Base-by-base conservation (phyloP, 2,329 filamentous ascomycete species). In the Coniochaeta hoffmannii region DNA sequence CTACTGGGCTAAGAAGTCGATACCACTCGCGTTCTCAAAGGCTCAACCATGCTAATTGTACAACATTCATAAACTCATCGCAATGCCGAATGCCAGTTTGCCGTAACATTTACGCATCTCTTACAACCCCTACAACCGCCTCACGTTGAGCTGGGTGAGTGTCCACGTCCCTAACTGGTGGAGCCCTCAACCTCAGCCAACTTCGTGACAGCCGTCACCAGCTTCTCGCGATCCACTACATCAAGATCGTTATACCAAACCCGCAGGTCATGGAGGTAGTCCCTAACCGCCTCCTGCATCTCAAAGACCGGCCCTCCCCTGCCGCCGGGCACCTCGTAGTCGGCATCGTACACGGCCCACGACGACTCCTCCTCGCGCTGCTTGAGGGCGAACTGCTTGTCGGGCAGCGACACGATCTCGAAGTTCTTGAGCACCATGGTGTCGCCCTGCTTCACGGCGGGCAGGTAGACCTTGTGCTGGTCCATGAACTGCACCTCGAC, bases 301-400 rank as follows among this genome's bases (percentile, higher is more conserved):
- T 73, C 69, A 28, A 71, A 72, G 58, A 79, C 73, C 0, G 82
- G 82, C 54, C 81, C 79, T 0, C 82, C 83, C 58, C 76, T 78
- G 53, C 86, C 77, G 68, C 86, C 78, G 41, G 78, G 71, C 44
- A 26, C 19, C 3, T 68, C 68, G 31, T 61, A 61, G 32, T 70
- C 66, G 36, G 69, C 68, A 60, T 83, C 80, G 59, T 82, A 85
- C 3, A 87, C 80, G 1, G 80, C 83, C 80, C 84, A 87, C 54
- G 79, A 78, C 15, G 81, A 85, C 32, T 70, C 72, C n/a, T 72
- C 74, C n/a, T 75, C 76, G 50, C 75, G 41, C 41, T 46, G 41
- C 41, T n/a, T 46, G 52, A 86, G 68, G 0, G 80, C 82, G 58
- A 81, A 84, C 1, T 78, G 82, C 53, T 77, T 77, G 49, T 73